Evolutionary conservation across 1,139 yeast species (phyloP).

Genomic region (Yamadazyma mexicana): DNA sequence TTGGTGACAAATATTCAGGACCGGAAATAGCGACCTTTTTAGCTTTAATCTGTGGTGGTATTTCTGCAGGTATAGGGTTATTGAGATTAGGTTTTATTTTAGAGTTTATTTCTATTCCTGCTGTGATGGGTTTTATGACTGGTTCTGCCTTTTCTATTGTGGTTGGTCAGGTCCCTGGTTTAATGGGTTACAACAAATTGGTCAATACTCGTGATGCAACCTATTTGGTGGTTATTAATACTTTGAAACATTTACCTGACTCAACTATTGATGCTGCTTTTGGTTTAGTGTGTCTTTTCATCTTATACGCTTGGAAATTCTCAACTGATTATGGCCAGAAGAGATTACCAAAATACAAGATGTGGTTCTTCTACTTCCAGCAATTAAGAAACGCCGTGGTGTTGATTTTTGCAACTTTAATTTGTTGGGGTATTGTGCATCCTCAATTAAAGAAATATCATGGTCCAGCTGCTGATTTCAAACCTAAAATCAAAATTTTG

Average conservation of each 20-base stretch:
- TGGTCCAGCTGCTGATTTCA: slow-evolving; percentile 33
- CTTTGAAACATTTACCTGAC: slow-evolving; percentile 68
- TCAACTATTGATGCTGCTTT: slow-evolving; percentile 83
- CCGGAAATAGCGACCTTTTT: slow-evolving; percentile 79
- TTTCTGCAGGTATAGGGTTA: slow-evolving; percentile 79
- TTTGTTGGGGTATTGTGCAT: slow-evolving; percentile 72
- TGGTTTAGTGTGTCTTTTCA: slow-evolving; percentile 71
- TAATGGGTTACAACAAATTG: slow-evolving; percentile 68
- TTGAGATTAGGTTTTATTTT: slow-evolving; percentile 83
- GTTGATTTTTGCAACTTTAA: slow-evolving; percentile 71
- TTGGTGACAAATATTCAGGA: slow-evolving; percentile 44
- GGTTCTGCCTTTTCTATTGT: slow-evolving; percentile 88
- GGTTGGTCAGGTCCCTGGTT: slow-evolving; percentile 81
- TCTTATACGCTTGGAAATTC: slow-evolving; percentile 67
- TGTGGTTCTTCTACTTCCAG: slow-evolving; percentile 64
- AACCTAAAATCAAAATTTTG: slow-evolving; percentile 58
- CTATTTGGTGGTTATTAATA: slow-evolving; percentile 66
- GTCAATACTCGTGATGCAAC: slow-evolving; percentile 77
- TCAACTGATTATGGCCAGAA: slow-evolving; percentile 58
- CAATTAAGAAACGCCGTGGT: slow-evolving; percentile 82
- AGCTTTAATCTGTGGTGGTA: slow-evolving; percentile 80
- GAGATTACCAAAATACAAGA: slow-evolving; percentile 61
- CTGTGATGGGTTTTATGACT: slow-evolving; percentile 93
- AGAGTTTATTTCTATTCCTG: slow-evolving; percentile 88
- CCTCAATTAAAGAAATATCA: slow-evolving; percentile 58